Conservation (phyloP, 169 alveolate genomes). For the Theileria parva region DNA sequence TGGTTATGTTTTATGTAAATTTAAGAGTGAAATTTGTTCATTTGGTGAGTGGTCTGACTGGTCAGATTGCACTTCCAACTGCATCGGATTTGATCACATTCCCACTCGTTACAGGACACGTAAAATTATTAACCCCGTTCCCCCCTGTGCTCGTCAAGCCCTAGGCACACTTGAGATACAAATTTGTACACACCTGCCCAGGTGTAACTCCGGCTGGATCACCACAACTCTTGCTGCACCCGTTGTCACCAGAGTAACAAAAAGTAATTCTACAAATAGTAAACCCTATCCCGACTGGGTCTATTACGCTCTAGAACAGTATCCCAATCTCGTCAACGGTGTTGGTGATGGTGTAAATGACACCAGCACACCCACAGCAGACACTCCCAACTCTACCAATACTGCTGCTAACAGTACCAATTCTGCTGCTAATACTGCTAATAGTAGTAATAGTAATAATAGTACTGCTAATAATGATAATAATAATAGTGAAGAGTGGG, state of each 20-base stretch:
- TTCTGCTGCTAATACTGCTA: too few relatives aligned
- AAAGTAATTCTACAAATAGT: not conserved
- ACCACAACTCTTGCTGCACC: not conserved
- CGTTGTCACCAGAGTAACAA: too few relatives aligned
- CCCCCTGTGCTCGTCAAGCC: not conserved
- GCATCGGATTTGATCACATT: constrained; percentile 55
- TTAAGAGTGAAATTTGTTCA: constrained; percentile 27
- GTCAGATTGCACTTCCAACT: constrained; percentile 61
- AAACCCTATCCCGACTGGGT: constrained; percentile 15
- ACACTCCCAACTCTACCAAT: too few relatives aligned
- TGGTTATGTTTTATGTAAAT: constrained; percentile 70
- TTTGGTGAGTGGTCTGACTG: constrained; percentile 72
- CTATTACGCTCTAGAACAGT: constrained; percentile 21
- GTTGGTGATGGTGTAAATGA: too few relatives aligned
- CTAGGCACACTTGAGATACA: constrained; percentile 51
- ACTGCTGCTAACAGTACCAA: too few relatives aligned
- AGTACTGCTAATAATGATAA: not conserved
- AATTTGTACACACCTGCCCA: constrained; percentile 42
- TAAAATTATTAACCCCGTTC: not conserved
- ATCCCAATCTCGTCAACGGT: constrained; percentile 33
- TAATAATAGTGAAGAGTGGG: constrained; percentile 20
- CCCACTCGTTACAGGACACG: constrained; percentile 53
- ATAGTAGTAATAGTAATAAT: too few relatives aligned
- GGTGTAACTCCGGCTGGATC: constrained; percentile 23
- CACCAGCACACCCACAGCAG: too few relatives aligned